phyloP scores from a whole-genome alignment of 192 early-diverging fungal species.

The Backusella circina region DNA sequence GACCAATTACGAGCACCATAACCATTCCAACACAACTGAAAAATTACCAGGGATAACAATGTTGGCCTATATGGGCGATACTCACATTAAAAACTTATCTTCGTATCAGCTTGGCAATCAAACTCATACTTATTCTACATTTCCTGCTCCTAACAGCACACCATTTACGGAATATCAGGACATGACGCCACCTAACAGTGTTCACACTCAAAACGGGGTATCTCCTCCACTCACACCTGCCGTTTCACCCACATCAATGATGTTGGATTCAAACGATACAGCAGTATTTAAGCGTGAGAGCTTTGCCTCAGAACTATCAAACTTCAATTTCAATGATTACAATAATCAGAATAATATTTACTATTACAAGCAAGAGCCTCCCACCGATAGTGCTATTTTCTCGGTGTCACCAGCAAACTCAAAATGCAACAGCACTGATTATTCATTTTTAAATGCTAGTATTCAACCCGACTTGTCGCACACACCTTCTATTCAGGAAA shows the following conservation, averaged over 20 bases:
- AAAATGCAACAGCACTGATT: background rate
- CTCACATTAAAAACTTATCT: conserved; percentile 9
- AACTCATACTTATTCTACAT: background rate
- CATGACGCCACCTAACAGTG: background rate
- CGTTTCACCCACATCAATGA: conserved; percentile 8
- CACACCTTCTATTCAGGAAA: background rate
- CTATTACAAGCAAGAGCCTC: background rate
- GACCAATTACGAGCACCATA: conserved; percentile 20
- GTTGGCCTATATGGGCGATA: conserved; percentile 11
- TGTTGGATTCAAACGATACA: background rate
- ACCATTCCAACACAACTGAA: conserved; percentile 10
- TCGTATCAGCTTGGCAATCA: conserved; percentile 5
- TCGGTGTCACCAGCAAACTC: background rate
- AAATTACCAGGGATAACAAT: conserved; percentile 31
- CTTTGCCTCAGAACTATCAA: background rate
- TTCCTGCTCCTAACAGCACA: background rate
- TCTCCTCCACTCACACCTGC: conserved; percentile 18
- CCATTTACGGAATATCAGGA: background rate
- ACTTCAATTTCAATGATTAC: background rate
- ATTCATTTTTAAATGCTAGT: background rate
- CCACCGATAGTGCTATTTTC: background rate
- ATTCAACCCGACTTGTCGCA: background rate
- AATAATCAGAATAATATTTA: background rate
- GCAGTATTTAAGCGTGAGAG: background rate
- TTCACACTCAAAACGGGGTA: conserved; percentile 13